phyloP scores from a whole-genome alignment of 129 eudicot species.

The Flaveria robusta region DNA sequence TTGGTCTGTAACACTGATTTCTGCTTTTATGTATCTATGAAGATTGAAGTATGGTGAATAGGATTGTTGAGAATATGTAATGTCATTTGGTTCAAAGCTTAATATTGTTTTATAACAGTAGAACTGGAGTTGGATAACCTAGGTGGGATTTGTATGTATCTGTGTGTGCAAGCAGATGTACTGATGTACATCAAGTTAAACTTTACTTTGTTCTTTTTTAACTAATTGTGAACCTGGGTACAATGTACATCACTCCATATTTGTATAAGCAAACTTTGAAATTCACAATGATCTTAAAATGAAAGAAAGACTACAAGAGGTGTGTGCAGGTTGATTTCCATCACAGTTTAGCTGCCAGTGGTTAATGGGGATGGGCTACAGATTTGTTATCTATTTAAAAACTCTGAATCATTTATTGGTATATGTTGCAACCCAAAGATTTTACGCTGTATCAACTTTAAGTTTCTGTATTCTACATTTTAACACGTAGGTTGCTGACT shows the following conservation, averaged over 20 bases:
- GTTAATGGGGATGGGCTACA: not conserved
- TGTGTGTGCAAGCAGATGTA: not conserved
- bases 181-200: not conserved
- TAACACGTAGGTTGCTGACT: slow-evolving; percentile 76
- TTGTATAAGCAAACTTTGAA: too few species aligned
- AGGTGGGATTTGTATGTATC: not conserved
- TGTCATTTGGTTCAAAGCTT: not conserved
- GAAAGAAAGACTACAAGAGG: not conserved
- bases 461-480: not conserved
- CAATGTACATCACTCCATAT: too few species aligned
- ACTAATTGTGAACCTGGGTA: too few species aligned
- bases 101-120: not conserved
- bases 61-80: not conserved
- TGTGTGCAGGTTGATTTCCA: not conserved
- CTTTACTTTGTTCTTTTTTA: not conserved
- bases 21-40: not conserved
- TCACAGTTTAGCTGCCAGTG: not conserved
- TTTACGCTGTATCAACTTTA: not conserved
- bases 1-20: too few species aligned
- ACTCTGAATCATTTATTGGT: not conserved
- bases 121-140: not conserved
- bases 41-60: not conserved
- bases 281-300: not conserved
- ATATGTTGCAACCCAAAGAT: not conserved
- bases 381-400: not conserved